These are phyloP conservation scores for Pelargonium australe DNA, from an alignment of 441 rosid genomes.

Conservation along the genomic window DNA sequence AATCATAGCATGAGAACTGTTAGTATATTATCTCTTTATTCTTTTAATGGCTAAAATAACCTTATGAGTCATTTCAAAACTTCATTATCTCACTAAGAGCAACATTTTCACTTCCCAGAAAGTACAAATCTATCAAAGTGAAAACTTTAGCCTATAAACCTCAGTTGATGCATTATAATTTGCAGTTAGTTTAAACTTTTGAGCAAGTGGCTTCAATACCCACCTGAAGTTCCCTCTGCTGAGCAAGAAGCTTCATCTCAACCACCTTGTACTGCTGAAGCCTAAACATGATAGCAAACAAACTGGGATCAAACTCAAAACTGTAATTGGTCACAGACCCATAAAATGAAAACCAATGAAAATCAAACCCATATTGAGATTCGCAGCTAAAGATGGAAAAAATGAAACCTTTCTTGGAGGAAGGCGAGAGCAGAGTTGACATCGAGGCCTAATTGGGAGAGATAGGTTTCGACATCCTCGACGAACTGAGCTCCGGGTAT, in stretches of 20 bases:
- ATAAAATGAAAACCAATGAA: background rate
- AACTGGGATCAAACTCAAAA: background rate
- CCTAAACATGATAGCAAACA: conserved; percentile 28
- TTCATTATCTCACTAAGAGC: background rate
- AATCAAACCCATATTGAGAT: background rate
- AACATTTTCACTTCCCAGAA: background rate
- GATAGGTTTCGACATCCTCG: conserved; percentile 70
- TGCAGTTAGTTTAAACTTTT: background rate
- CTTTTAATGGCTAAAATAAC: background rate
- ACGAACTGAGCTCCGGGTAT: conserved; percentile 87
- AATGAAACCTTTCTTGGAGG: conserved; percentile 69
- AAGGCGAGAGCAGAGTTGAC: conserved; percentile 63
- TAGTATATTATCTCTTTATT: too few species aligned
- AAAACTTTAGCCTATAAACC: background rate
- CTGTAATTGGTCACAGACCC: background rate
- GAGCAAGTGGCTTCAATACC: background rate
- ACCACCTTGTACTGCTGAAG: conserved; percentile 85
- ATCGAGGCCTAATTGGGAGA: conserved; percentile 59
- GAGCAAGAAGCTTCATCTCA: conserved; percentile 91
- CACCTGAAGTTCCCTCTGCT: conserved; percentile 84
- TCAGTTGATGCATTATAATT: background rate
- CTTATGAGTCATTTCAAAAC: background rate
- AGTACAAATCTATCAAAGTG: background rate
- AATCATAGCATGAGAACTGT: background rate
- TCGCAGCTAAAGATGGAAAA: background rate